These are phyloP conservation scores for Magnaporthiopsis incrustans DNA, from an alignment of 2,329 filamentous ascomycete species.

Conservation along the genomic window DNA sequence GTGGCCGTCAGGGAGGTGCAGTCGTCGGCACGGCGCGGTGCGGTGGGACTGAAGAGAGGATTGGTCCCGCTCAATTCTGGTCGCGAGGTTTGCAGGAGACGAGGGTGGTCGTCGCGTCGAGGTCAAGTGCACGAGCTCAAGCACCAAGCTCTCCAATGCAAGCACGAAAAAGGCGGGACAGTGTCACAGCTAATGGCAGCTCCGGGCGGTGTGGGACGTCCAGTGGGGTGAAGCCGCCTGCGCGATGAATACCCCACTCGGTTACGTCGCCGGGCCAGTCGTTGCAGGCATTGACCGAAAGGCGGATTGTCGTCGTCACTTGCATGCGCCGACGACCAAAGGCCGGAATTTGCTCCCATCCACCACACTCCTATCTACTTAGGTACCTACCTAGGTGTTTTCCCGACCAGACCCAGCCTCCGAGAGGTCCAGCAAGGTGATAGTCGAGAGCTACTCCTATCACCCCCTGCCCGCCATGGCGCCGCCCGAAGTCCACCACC, in stretches of 20 bases:
- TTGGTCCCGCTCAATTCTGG: not conserved
- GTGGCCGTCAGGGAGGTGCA: not conserved
- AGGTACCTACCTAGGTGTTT: not conserved
- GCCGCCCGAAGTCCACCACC: slow-evolving; percentile 83
- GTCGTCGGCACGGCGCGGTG: not conserved
- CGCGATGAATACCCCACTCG: no score
- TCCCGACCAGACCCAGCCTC: not conserved
- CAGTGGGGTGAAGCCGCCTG: no score
- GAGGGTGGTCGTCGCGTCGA: not conserved
- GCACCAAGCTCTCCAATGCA: no score
- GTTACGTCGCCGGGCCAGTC: no score
- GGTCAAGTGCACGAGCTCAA: not conserved
- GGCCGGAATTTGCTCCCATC: not conserved
- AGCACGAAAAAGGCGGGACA: no score
- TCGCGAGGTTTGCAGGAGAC: no score
- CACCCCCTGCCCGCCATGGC: slow-evolving; percentile 57
- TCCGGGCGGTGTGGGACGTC: no score
- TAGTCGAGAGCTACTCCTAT: slow-evolving; percentile 99
- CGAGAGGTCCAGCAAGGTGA: slow-evolving; percentile 33
- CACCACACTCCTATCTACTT: not conserved
- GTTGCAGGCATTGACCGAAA: no score
- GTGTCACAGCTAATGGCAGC: no score
- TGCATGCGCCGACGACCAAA: not conserved
- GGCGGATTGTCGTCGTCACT: not conserved
- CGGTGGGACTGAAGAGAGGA: not conserved